A percentile compares a stretch with the other conserved stretches of the same genome.
Evolutionary conservation across 495 filamentous ascomycete species (phyloP).

Genomic region (Pyronema omphalodes): DNA sequence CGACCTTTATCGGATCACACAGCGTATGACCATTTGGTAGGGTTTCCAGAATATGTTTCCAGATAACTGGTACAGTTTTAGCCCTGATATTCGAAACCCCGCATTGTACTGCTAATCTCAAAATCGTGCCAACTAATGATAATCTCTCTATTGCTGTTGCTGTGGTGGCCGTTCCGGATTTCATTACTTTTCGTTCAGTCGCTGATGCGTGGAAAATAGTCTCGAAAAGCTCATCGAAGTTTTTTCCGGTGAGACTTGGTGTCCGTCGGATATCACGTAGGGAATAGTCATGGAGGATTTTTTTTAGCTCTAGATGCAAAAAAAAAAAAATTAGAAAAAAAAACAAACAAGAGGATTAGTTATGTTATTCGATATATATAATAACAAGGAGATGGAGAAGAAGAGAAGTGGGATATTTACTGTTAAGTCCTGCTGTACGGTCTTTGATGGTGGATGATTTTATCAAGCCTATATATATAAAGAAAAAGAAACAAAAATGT

Average conservation of each 20-base stretch:
- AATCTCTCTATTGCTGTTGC: slow-evolving; percentile 34
- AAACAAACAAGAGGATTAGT: no score
- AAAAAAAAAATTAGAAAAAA: no score
- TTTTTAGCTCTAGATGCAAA: no score
- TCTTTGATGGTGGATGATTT: neutral
- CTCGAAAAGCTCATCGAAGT: slow-evolving; percentile 66
- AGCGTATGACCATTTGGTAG: slow-evolving; percentile 45
- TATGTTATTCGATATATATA: no score
- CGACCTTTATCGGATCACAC: slow-evolving; percentile 50
- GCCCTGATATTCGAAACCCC: slow-evolving; percentile 47
- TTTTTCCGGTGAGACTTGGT: slow-evolving; percentile 45
- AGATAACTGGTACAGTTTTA: slow-evolving; percentile 57
- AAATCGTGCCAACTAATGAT: slow-evolving; percentile 46
- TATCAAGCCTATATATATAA: no score
- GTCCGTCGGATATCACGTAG: neutral
- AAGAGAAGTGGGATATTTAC: no score
- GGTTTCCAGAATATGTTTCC: slow-evolving; percentile 65
- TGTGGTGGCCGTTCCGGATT: slow-evolving; percentile 33
- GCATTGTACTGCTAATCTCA: slow-evolving; percentile 51
- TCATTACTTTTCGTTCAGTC: slow-evolving; percentile 45
- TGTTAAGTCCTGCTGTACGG: neutral
- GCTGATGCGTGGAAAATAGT: slow-evolving; percentile 52
- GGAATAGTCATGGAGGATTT: no score
- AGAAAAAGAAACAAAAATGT: no score
- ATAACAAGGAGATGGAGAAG: no score